Base-by-base conservation (phyloP, 1,284 basidiomycete genomes). In the Ceratobasidium papillatum region DNA sequence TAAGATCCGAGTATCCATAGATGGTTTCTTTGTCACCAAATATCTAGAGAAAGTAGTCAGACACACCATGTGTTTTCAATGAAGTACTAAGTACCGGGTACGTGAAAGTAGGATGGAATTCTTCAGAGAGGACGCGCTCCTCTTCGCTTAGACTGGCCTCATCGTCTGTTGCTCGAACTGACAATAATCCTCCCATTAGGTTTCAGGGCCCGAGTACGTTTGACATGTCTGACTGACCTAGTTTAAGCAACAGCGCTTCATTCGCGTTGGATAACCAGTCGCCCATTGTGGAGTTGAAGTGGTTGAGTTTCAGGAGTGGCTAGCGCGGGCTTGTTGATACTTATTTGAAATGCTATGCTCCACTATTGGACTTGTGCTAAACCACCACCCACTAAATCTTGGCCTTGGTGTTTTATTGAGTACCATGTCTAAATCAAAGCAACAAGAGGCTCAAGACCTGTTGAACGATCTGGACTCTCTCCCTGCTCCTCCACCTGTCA, bases 21-120 rank as follows among this genome's bases (percentile, higher is more conserved):
- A 99, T 92, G 82, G 92, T 96, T 84, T 99, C 96, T 74, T 97
- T 93, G 79, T 98, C 94, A 68, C 97, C 97, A 81, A 92, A 99
- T 81, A 98, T 95, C 88, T 94, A 74, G 51, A 49, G 4, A 5
- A 12, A 34, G 54, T 30, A 12, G 34, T 76, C 7, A 58, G 41
- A 77, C 64, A 64, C 75, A 12, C 3, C 22, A 30, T 30, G 47
- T 14, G 41, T 11, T 41, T 32, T 43, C n/a, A 62, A 11, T 2
- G 36, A 27, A 1, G 32, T 47, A 63, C 36, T 25, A 8, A 22
- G 75, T 79, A 94, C 92, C 32, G 95, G 94, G 83, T 96, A 96
- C 0, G 94, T 96, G 82, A 96, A 96, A 5, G 86, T 85, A 0
- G 94, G 95, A 78, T 92, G 87, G 81, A 96, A 96, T 58, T 85